Conservation (phyloP, 495 filamentous ascomycete genomes). For the Apodospora peruviana region DNA sequence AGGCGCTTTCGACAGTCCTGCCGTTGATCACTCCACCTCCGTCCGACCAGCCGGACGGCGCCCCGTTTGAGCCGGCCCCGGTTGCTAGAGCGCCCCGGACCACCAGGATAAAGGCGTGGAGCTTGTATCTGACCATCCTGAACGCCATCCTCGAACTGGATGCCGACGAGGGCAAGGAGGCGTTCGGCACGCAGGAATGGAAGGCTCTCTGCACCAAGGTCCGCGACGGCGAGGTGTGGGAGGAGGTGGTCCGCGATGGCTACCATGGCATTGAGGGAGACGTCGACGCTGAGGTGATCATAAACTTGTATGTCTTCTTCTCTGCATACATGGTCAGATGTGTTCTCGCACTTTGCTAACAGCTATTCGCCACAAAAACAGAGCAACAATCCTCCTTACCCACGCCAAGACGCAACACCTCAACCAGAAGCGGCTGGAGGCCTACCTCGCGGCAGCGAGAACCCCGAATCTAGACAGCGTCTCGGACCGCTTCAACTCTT, state of each 20-base stretch:
- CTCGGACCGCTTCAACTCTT: conserved; percentile 45
- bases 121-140: conserved; percentile 86
- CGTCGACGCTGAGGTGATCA: conserved; percentile 91
- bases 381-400: conserved; percentile 79
- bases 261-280: conserved; percentile 83
- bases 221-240: conserved; percentile 83
- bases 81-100: conserved; percentile 67
- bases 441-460: conserved; percentile 74
- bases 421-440: conserved; percentile 85
- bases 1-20: conserved; percentile 76
- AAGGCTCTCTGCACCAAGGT: conserved; percentile 71
- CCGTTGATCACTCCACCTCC: conserved; percentile 60
- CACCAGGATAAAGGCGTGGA: conserved; percentile 92
- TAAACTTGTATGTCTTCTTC: conserved; percentile 68
- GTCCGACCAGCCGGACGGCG: conserved; percentile 26
- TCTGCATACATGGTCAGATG: no score
- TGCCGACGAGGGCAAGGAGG: conserved; percentile 80
- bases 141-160: conserved; percentile 86
- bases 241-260: conserved; percentile 78
- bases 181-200: conserved; percentile 82
- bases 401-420: conserved; percentile 76
- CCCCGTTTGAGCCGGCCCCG: conserved; percentile 50
- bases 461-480: conserved; percentile 64
- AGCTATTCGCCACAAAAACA: conserved; percentile 14
- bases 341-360: not conserved